Percentiles rank a stretch among this genome's conserved stretches.
Evolutionary conservation across 257 asterid species (phyloP).

Genomic region (Plectranthus barbatus): DNA sequence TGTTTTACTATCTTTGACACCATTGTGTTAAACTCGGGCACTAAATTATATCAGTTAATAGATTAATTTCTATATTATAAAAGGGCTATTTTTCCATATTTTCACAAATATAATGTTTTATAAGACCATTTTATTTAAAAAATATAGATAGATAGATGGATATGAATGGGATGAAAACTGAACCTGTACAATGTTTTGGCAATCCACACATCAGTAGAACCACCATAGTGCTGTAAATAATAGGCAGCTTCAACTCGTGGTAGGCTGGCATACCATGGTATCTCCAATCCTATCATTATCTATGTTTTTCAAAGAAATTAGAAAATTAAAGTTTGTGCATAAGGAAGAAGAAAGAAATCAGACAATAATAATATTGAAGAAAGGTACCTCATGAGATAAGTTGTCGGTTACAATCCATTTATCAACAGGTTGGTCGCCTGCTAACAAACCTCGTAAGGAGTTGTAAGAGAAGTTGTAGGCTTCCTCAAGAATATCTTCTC

Average conservation of each 20-base stretch:
- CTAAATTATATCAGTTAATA: no score
- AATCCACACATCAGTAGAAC: constrained; percentile 19
- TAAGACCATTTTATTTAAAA: no score
- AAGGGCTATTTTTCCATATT: no score
- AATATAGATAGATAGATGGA: no score
- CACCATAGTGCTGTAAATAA: constrained; percentile 16
- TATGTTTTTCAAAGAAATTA: not conserved
- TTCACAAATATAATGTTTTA: no score
- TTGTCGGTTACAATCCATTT: constrained; percentile 32
- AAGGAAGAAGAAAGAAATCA: no score
- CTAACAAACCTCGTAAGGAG: constrained; percentile 11
- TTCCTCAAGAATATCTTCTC: constrained; percentile 35
- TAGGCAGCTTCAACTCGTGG: constrained; percentile 20
- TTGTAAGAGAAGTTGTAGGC: constrained; percentile 18
- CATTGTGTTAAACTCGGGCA: no score
- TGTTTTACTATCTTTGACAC: no score
- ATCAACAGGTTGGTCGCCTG: constrained; percentile 12
- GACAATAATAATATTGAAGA: no score
- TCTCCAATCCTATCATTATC: constrained; percentile 13
- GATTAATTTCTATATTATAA: no score
- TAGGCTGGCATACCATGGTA: constrained; percentile 26
- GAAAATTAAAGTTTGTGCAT: no score
- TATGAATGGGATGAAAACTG: no score
- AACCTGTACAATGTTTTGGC: constrained; percentile 24
- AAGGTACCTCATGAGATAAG: constrained; percentile 30